Evolutionary conservation across 768 basidiomycete species (phyloP).

Genomic region (Krasilnikovozyma curviuscula): DNA sequence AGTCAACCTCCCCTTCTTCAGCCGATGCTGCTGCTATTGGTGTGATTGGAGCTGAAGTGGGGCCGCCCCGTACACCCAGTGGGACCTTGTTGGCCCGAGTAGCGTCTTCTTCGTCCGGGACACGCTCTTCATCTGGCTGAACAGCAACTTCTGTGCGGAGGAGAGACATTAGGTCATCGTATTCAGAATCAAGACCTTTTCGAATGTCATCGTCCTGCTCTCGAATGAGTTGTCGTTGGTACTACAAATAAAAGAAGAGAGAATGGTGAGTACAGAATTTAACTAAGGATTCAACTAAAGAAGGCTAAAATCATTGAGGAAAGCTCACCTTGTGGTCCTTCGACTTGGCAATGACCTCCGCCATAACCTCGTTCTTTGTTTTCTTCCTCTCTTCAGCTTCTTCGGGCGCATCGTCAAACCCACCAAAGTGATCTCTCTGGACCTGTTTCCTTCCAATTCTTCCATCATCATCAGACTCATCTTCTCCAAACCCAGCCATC

Average conservation of each 20-base stretch:
- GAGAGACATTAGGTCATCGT: conserved; percentile 56
- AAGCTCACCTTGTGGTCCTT: conserved; percentile 70
- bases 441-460: conserved; percentile 46
- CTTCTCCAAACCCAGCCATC: conserved; percentile 17
- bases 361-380: conserved; percentile 89
- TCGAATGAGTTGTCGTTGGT: conserved; percentile 68
- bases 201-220: conserved; percentile 71
- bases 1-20: conserved; percentile 31
- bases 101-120: not conserved
- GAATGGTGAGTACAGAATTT: not conserved
- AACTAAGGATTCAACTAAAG: not conserved
- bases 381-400: conserved; percentile 51
- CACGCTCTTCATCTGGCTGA: not conserved
- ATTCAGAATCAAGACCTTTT: conserved; percentile 70
- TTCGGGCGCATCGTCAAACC: conserved; percentile 54
- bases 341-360: conserved; percentile 90
- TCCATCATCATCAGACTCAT: conserved; percentile 30
- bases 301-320: not conserved
- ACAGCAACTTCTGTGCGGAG: conserved; percentile 8
- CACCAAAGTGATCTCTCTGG: conserved; percentile 58
- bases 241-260: conserved; percentile 29
- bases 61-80: conserved; percentile 3
- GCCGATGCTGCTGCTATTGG: not conserved
- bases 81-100: conserved; percentile 10
- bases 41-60: not conserved